Percentiles rank a stretch among this genome's conserved stretches.
Conservation (phyloP, 2,329 filamentous ascomycete species). For the Paecilomyces variotii region DNA sequence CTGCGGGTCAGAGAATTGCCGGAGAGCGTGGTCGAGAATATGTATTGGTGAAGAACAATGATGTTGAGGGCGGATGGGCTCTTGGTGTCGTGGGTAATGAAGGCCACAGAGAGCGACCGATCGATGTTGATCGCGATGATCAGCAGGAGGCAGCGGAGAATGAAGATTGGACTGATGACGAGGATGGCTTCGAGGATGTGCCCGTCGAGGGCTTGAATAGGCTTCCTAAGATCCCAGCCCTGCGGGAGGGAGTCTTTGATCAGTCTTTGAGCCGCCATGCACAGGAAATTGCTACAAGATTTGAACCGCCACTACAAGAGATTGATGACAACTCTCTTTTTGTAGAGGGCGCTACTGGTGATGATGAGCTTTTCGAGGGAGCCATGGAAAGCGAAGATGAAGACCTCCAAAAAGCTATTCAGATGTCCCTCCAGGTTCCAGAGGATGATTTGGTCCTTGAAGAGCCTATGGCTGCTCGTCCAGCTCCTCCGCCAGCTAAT, state of each 20-base stretch:
- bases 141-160: constrained; percentile 42
- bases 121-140: constrained; percentile 71
- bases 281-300: constrained; percentile 9
- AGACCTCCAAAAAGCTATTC: constrained; percentile 73
- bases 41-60: constrained; percentile 90
- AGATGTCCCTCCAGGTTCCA: constrained; percentile 61
- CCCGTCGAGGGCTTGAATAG: constrained; percentile 85
- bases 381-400: constrained; percentile 51
- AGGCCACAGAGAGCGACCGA: constrained; percentile 75
- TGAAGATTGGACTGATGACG: constrained; percentile 56
- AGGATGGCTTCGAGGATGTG: constrained; percentile 83
- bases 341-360: constrained; percentile 40
- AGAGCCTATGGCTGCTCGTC: constrained; percentile 24
- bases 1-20: constrained; percentile 46
- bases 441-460: constrained; percentile 38
- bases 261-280: constrained; percentile 23
- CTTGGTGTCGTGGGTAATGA: constrained; percentile 84
- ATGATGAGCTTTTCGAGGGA: constrained; percentile 52
- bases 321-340: constrained; percentile 49
- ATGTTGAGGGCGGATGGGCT: constrained; percentile 91
- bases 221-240: constrained; percentile 55
- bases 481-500: constrained; percentile 37
- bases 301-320: constrained; percentile 4
- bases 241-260: constrained; percentile 29
- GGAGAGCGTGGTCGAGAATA: constrained; percentile 88